Conservation (phyloP, 352 stramenopile genomes). For the Phytopythium cucurbitacearum region DNA sequence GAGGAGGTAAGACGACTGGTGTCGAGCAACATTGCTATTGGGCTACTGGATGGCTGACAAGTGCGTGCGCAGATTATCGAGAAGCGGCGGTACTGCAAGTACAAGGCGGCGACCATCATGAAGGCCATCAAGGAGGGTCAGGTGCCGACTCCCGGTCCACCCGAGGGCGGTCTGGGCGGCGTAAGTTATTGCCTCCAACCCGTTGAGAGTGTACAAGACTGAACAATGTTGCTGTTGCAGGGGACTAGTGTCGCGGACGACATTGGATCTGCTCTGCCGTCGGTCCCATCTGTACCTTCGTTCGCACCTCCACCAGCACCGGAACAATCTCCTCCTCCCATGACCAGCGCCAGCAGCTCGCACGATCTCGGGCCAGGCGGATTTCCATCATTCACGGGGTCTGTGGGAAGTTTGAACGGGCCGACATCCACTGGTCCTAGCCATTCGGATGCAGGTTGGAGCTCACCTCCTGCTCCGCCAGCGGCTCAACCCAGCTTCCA, state of each 20-base stretch:
- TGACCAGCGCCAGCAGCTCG: constrained; percentile 4
- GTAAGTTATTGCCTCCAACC: constrained; percentile 13
- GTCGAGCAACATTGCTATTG: not conserved
- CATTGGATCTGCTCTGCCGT: not conserved
- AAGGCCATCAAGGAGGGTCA: constrained; percentile 94
- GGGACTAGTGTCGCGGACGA: not conserved
- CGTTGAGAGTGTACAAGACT: too few species aligned
- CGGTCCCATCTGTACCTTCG: constrained; percentile 1
- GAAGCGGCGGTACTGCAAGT: constrained; percentile 94
- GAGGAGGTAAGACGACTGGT: constrained; percentile 49
- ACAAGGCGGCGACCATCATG: constrained; percentile 94
- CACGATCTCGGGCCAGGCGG: constrained; percentile 6
- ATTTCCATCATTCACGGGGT: constrained; percentile 56
- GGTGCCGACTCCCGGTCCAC: constrained; percentile 73
- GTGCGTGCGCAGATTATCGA: constrained; percentile 54
- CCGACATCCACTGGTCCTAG: constrained; percentile 4
- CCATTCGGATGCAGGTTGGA: constrained; percentile 2
- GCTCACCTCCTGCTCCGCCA: not conserved
- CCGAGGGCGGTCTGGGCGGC: constrained; percentile 37
- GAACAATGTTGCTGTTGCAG: not conserved
- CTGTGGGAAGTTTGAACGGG: constrained; percentile 19
- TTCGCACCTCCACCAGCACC: constrained; percentile 15
- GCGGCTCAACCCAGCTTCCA: not conserved
- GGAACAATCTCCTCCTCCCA: not conserved
- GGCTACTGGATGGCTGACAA: not conserved